Evolutionary conservation across 2,329 filamentous ascomycete genomes (phyloP).

Genomic region (Aspergillus fructus): DNA sequence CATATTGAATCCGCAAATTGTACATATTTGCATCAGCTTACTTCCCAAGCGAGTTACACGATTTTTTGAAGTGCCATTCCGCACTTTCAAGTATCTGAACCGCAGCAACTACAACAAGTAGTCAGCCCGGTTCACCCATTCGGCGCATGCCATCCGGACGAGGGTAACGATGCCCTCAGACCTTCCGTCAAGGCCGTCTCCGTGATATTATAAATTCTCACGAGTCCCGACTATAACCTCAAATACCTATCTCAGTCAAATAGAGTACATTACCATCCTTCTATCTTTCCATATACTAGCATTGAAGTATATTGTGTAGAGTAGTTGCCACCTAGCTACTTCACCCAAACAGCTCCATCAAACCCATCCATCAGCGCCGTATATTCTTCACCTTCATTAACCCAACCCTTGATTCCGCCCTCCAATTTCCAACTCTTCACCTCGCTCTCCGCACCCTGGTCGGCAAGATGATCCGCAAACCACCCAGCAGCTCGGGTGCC

Average conservation of each 20-base stretch:
- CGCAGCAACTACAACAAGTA: background rate
- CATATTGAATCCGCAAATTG: background rate
- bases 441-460: slow-evolving; percentile 35
- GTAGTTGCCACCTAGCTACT: background rate
- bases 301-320: background rate
- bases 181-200: background rate
- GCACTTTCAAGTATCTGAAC: background rate
- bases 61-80: background rate
- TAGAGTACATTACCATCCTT: background rate
- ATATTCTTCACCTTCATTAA: slow-evolving; percentile 48
- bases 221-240: background rate
- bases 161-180: background rate
- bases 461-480: slow-evolving; percentile 54
- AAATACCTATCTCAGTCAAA: background rate
- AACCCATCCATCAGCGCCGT: slow-evolving; percentile 45
- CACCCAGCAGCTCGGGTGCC: slow-evolving; percentile 56
- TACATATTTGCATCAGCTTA: background rate
- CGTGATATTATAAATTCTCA: background rate
- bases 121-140: background rate
- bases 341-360: slow-evolving; percentile 8
- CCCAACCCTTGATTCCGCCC: slow-evolving; percentile 59
- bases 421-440: slow-evolving; percentile 52
- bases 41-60: background rate
- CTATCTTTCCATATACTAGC: too few relatives aligned
- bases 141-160: background rate